These are phyloP conservation scores for Pythium monospermum DNA, from an alignment of 352 stramenopile genomes.

Conservation along the genomic window DNA sequence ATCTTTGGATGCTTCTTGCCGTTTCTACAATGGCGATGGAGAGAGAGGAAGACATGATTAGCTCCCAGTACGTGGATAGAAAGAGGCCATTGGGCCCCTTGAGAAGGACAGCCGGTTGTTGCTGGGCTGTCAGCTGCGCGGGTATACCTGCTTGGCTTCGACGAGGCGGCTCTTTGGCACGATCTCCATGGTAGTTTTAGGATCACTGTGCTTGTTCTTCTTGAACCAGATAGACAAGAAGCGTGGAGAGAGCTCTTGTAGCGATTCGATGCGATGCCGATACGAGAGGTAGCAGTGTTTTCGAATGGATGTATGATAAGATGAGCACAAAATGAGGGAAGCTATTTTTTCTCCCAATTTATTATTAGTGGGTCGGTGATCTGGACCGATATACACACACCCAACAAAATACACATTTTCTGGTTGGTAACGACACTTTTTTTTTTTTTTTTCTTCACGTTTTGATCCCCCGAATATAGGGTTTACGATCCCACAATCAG, in stretches of 20 bases:
- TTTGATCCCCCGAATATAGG: too few relatives aligned
- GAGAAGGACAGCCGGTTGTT: too few relatives aligned
- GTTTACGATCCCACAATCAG: constrained; percentile 50
- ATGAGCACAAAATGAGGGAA: not conserved
- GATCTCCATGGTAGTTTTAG: constrained; percentile 18
- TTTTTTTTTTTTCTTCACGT: not conserved
- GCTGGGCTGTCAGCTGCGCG: too few relatives aligned
- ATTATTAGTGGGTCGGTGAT: not conserved
- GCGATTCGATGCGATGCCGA: not conserved
- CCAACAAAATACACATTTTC: not conserved
- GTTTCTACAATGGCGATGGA: constrained; percentile 49
- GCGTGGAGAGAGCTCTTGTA: not conserved
- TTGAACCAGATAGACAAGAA: too few relatives aligned
- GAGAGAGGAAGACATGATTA: not conserved
- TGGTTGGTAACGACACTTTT: not conserved
- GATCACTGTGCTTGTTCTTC: too few relatives aligned
- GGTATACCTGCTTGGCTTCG: constrained; percentile 80
- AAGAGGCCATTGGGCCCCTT: too few relatives aligned
- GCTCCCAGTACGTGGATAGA: not conserved
- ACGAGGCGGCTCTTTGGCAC: constrained; percentile 62
- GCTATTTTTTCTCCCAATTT: not conserved
- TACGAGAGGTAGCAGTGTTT: not conserved
- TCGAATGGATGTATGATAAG: not conserved
- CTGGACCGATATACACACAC: not conserved
- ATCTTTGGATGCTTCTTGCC: constrained; percentile 73